Evolutionary conservation across 305 asterid species (phyloP).

Genomic region (Withania somnifera): DNA sequence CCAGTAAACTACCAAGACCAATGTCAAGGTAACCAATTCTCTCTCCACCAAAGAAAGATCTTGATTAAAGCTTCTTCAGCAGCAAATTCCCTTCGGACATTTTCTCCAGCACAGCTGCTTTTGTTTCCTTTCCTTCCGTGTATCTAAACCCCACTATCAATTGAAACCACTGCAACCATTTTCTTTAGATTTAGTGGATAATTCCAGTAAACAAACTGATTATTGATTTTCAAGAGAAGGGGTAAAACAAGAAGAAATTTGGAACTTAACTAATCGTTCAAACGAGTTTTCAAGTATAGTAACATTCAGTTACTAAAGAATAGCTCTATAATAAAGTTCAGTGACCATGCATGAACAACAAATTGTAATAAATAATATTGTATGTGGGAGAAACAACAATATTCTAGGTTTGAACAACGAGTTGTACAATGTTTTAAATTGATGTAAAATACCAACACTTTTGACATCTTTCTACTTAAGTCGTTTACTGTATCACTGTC

Average conservation of each 20-base stretch:
- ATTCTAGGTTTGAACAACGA: too few species aligned
- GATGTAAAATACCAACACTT: not conserved
- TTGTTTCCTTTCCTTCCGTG: not conserved
- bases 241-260: too few species aligned
- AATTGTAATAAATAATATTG: too few species aligned
- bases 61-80: conserved; percentile 17
- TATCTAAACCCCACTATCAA: not conserved
- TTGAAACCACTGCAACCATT: conserved; percentile 9
- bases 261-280: too few species aligned
- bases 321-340: too few species aligned
- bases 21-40: conserved; percentile 12
- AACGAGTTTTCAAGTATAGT: too few species aligned
- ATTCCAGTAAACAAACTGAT: too few species aligned
- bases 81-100: not conserved
- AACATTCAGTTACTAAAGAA: too few species aligned
- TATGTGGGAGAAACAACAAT: too few species aligned
- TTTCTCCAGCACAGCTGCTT: not conserved
- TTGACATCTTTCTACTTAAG: not conserved
- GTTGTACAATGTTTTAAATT: not conserved
- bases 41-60: conserved; percentile 12
- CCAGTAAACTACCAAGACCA: conserved; percentile 15
- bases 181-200: too few species aligned
- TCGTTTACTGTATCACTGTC: not conserved
- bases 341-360: too few species aligned
- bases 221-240: too few species aligned